Conservation (phyloP, 805 yeast species). For the Ogataea minuta region DNA sequence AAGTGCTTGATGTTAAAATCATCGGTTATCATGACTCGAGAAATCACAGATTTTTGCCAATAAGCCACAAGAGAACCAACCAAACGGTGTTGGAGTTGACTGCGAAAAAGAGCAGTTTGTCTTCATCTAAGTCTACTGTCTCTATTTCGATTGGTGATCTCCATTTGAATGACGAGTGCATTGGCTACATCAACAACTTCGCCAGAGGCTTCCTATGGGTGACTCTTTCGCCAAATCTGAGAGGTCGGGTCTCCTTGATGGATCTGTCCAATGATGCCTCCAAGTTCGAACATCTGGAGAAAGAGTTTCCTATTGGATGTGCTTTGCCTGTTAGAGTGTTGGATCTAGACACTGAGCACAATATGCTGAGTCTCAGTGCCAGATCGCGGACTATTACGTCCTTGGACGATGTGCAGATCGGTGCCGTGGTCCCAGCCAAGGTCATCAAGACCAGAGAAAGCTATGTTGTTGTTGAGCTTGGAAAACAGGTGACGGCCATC, state of each 20-base stretch:
- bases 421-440: conserved; percentile 58
- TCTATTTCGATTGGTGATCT: conserved; percentile 42
- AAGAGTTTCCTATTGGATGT: conserved; percentile 67
- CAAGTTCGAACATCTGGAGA: conserved; percentile 47
- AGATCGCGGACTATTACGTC: conserved; percentile 42
- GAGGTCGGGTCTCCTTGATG: conserved; percentile 64
- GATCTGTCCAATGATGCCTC: conserved; percentile 59
- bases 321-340: conserved; percentile 60
- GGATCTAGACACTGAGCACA: conserved; percentile 52
- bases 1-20: conserved; percentile 57
- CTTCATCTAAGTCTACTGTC: conserved; percentile 16
- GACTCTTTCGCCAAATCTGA: conserved; percentile 62
- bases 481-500: conserved; percentile 59
- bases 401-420: conserved; percentile 51
- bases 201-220: conserved; percentile 64
- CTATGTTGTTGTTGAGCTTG: conserved; percentile 66
- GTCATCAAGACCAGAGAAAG: conserved; percentile 56
- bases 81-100: conserved; percentile 65
- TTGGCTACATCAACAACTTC: conserved; percentile 65
- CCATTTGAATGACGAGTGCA: conserved; percentile 47
- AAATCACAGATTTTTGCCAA: conserved; percentile 64
- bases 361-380: conserved; percentile 48
- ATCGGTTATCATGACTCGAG: conserved; percentile 76
- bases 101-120: conserved; percentile 43
- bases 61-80: conserved; percentile 56